These are phyloP conservation scores for Ambrosiella beaveri DNA, from an alignment of 2,329 filamentous ascomycete genomes.

Conservation along the genomic window DNA sequence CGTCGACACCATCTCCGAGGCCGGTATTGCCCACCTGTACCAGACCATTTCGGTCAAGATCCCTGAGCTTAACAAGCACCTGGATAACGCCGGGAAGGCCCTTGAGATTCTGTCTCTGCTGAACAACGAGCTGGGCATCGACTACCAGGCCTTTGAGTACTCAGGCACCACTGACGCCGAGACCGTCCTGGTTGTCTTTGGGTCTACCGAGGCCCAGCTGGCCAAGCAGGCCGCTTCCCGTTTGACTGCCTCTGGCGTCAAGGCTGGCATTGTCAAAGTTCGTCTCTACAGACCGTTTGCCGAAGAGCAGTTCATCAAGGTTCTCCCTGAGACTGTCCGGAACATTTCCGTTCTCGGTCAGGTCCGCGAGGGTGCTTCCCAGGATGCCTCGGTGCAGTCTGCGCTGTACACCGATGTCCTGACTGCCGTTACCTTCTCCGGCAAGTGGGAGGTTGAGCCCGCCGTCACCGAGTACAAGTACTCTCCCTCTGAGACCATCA, in stretches of 20 bases:
- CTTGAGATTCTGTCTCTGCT: slow-evolving; percentile 53
- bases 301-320: slow-evolving; percentile 79
- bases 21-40: slow-evolving; percentile 52
- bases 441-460: slow-evolving; percentile 44
- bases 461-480: slow-evolving; percentile 78
- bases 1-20: slow-evolving; percentile 62
- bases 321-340: slow-evolving; percentile 57
- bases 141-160: slow-evolving; percentile 90
- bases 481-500: slow-evolving; percentile 44
- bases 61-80: slow-evolving; percentile 47
- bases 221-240: slow-evolving; percentile 63
- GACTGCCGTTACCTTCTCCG: slow-evolving; percentile 64
- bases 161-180: slow-evolving; percentile 65
- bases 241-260: slow-evolving; percentile 54
- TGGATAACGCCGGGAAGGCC: slow-evolving; percentile 56
- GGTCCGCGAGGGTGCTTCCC: slow-evolving; percentile 54
- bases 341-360: slow-evolving; percentile 79
- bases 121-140: slow-evolving; percentile 83
- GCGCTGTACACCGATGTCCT: slow-evolving; percentile 82
- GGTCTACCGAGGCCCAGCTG: slow-evolving; percentile 76
- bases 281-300: slow-evolving; percentile 89
- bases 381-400: slow-evolving; percentile 65
- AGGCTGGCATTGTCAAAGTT: slow-evolving; percentile 77
- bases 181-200: slow-evolving; percentile 78
- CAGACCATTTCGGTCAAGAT: slow-evolving; percentile 45